Conservation (phyloP, 768 basidiomycete genomes). For the Suillus paluster region DNA sequence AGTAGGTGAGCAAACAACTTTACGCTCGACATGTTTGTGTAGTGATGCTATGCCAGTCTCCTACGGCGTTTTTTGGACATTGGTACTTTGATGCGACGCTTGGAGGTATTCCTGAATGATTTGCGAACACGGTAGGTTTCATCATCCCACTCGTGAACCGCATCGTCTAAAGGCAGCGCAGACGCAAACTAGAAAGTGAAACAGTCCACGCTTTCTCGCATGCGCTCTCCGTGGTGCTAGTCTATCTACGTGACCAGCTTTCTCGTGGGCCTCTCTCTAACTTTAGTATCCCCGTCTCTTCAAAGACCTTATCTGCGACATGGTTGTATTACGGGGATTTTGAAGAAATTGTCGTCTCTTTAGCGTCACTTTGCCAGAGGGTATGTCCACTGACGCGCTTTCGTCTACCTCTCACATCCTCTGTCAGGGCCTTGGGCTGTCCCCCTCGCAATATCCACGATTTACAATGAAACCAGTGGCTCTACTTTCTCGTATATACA, state of each 20-base stretch:
- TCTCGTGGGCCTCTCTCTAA: slow-evolving; percentile 42
- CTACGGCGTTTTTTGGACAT: slow-evolving; percentile 66
- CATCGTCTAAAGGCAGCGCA: slow-evolving; percentile 23
- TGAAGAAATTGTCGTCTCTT: slow-evolving; percentile 53
- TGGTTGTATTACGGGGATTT: slow-evolving; percentile 56
- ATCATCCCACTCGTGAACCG: slow-evolving; percentile 10
- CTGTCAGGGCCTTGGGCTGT: slow-evolving; percentile 31
- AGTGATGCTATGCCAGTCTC: slow-evolving; percentile 43
- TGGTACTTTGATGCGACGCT: slow-evolving; percentile 67
- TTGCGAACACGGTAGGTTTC: slow-evolving; percentile 54
- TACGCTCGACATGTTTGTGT: slow-evolving; percentile 6
- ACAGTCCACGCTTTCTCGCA: slow-evolving; percentile 72
- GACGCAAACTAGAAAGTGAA: slow-evolving; percentile 51
- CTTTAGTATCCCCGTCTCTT: neutral
- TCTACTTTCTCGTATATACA: slow-evolving; percentile 66
- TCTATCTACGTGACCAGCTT: slow-evolving; percentile 53
- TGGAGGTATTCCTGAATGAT: slow-evolving; percentile 56
- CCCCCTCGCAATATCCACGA: slow-evolving; percentile 44
- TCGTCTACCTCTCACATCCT: slow-evolving; percentile 3
- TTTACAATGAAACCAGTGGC: slow-evolving; percentile 50
- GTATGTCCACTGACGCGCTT: slow-evolving; percentile 43
- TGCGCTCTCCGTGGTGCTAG: slow-evolving; percentile 58
- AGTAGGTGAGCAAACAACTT: slow-evolving; percentile 48
- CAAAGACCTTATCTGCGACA: slow-evolving; percentile 40
- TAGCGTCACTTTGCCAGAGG: slow-evolving; percentile 61